phyloP scores from a whole-genome alignment of 2,329 filamentous ascomycete genomes.

The Aspergillus proliferans region DNA sequence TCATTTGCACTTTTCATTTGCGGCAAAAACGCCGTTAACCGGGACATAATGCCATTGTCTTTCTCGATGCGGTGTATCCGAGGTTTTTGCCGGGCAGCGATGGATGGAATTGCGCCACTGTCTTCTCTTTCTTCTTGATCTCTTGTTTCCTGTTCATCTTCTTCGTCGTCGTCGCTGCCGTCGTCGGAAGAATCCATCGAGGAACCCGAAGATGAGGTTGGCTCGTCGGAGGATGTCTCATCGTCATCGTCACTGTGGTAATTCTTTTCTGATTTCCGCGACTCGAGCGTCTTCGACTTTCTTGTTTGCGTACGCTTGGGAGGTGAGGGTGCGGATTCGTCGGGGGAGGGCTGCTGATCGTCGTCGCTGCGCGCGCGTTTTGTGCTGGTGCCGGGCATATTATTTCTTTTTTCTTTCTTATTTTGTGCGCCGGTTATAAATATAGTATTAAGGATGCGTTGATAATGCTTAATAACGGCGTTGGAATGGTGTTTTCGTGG shows the following conservation, averaged over 20 bases:
- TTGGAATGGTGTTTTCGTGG: too few species aligned
- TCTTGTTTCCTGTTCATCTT: conserved; percentile 11
- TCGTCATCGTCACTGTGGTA: conserved; percentile 4
- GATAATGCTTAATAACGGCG: too few species aligned
- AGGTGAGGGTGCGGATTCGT: neutral
- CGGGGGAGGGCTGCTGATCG: neutral
- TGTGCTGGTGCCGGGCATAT: neutral
- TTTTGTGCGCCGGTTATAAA: too few species aligned
- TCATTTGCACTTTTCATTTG: conserved; percentile 40
- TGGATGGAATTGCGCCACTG: conserved; percentile 18
- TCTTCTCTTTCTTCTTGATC: conserved; percentile 2
- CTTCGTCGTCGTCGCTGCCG: conserved; percentile 18
- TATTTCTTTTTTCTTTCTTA: too few species aligned
- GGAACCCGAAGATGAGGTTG: conserved; percentile 14
- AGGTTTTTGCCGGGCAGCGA: conserved; percentile 28
- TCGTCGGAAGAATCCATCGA: conserved; percentile 15
- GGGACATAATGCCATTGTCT: conserved; percentile 27
- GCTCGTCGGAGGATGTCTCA: conserved; percentile 15
- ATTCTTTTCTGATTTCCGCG: neutral
- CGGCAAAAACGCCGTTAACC: conserved; percentile 37
- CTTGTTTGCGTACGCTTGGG: neutral
- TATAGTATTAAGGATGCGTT: too few species aligned
- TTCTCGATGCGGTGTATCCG: conserved; percentile 23
- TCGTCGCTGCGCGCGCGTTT: neutral
- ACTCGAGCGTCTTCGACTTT: neutral